These are phyloP conservation scores for Tylopilus subfusipes DNA, from an alignment of 768 basidiomycete genomes.

Conservation along the genomic window DNA sequence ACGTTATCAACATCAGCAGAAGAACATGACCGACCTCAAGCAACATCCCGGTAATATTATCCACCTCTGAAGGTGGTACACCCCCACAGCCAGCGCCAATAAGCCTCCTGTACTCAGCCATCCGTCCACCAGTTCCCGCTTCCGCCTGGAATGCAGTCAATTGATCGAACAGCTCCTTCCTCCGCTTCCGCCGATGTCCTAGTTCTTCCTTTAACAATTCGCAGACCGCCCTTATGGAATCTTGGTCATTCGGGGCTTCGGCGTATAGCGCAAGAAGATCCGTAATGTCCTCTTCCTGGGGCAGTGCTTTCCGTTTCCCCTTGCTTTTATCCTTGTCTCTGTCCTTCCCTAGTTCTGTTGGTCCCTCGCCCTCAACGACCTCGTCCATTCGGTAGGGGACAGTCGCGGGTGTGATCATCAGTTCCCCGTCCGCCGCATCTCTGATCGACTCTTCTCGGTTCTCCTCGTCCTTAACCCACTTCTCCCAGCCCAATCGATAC, in stretches of 20 bases:
- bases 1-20: neutral
- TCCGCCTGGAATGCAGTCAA: conserved; percentile 82
- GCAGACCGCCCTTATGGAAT: conserved; percentile 51
- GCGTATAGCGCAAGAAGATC: conserved; percentile 61
- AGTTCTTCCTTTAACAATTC: conserved; percentile 65
- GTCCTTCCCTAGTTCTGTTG: conserved; percentile 32
- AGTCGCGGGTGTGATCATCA: conserved; percentile 45
- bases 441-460: conserved; percentile 67
- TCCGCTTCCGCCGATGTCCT: conserved; percentile 57
- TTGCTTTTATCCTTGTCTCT: conserved; percentile 48
- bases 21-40: conserved; percentile 58
- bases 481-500: conserved; percentile 87
- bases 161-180: conserved; percentile 70
- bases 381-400: conserved; percentile 47
- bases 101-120: conserved; percentile 83
- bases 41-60: conserved; percentile 78
- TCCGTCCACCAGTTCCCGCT: conserved; percentile 83
- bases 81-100: conserved; percentile 91
- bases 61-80: conserved; percentile 81
- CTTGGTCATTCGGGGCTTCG: conserved; percentile 55
- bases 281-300: conserved; percentile 54
- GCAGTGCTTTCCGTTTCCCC: conserved; percentile 51
- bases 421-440: conserved; percentile 56
- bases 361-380: conserved; percentile 40
- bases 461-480: conserved; percentile 87